Evolutionary conservation across 305 asterid species (phyloP), one percentile per base, ranked within the genome.

Genomic region (Fraxinus angustifolia): DNA sequence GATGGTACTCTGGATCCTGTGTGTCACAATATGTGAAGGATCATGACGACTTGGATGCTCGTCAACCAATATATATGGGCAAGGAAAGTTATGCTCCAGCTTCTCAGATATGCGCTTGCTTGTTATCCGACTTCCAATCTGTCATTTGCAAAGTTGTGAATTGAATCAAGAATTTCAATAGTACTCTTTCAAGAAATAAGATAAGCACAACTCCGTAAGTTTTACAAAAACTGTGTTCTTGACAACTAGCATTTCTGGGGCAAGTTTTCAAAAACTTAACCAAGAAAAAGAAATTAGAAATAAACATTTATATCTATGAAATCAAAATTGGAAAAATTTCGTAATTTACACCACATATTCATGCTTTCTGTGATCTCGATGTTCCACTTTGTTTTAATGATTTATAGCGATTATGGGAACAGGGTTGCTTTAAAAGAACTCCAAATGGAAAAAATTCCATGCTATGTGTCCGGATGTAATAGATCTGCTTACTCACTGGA

Each of bases 121-220:
- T 30, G 97, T 94, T 86, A 93, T 88, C 84, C 98, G 94, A 78
- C 99, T 92, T 84, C 99, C 99, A 82, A 96, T 88, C 99, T 96
- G 94, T 82, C 79, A 60, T 60, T 82, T 75, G 71, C 16, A 77
- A 84, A 82, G 56, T 81, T 89, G 72, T 70, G 70, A 40, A 78
- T 3, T 33, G 38, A 79, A 82, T 70, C 72, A 82, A 79, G 70
- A 76, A 73, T 53, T 75, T 76, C 72, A 79, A 8, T 40, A 50
- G 67, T 76, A 73, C 70, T 77, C 81, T 82, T 67, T 23, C 73
- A 76, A 74, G 53, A 73, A 77, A 11, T 76, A 30, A 10, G 26
- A 33, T 77, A 58, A 73, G 77, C 72, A 75, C 53, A 67, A 56
- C 72, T 83, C 75, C 35, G 10, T 68, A 68, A 68, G 21, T 30